phyloP scores from a whole-genome alignment of 495 filamentous ascomycete species.

The Tuber indicum region DNA sequence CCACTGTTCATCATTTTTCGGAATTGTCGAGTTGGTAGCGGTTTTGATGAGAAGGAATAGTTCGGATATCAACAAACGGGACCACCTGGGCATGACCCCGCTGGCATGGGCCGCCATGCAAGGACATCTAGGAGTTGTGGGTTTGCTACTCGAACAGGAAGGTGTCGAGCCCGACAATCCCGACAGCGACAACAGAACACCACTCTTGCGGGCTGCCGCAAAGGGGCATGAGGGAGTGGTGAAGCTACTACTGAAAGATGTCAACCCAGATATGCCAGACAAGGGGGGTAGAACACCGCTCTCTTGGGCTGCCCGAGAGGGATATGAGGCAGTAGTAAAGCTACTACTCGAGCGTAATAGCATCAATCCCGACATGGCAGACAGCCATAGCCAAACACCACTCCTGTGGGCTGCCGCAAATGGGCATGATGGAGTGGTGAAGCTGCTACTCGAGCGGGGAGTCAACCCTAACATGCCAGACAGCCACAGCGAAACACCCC shows the following conservation, averaged over 20 bases:
- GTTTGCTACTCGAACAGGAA: conserved; percentile 11
- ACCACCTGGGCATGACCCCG: conserved; percentile 2
- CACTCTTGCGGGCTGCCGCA: conserved; percentile 42
- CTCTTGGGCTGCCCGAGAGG: too few species aligned
- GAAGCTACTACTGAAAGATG: conserved; percentile 11
- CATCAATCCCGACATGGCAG: neutral
- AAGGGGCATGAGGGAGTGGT: conserved; percentile 42
- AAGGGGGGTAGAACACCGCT: too few species aligned
- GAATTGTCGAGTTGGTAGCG: neutral
- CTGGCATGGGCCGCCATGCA: conserved; percentile 40
- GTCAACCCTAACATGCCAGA: neutral
- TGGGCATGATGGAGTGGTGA: conserved; percentile 36
- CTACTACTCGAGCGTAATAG: neutral
- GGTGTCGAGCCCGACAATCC: neutral
- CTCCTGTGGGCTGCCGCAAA: conserved; percentile 39
- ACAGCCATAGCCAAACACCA: conserved; percentile 29
- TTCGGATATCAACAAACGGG: neutral
- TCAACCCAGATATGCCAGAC: too few species aligned
- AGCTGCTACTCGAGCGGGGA: conserved; percentile 30
- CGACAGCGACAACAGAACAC: conserved; percentile 18
- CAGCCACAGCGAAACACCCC: too few species aligned
- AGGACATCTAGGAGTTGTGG: conserved; percentile 33
- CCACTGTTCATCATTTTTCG: neutral
- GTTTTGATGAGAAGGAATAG: neutral
- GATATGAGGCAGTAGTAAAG: neutral